Evolutionary conservation across 108 stramenopile genomes (phyloP).

Genomic region (Cyclotella kingstonii): DNA sequence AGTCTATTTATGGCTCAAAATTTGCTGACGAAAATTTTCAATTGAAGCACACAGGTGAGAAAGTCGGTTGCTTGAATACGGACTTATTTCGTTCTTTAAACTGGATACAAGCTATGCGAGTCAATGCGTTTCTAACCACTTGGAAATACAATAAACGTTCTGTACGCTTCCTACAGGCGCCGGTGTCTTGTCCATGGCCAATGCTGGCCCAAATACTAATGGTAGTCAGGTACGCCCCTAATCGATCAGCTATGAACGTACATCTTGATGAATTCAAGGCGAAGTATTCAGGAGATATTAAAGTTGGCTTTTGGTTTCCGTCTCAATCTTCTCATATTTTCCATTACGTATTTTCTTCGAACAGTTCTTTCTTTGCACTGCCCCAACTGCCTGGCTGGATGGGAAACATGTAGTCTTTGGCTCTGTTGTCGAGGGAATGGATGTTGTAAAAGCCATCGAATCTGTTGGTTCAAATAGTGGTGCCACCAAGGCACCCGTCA

Average conservation of each 20-base stretch:
- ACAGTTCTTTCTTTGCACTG: slow-evolving; percentile 89
- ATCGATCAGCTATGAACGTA: neutral
- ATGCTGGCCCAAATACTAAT: slow-evolving; percentile 87
- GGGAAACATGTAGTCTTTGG: slow-evolving; percentile 92
- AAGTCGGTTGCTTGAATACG: neutral
- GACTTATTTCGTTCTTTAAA: neutral
- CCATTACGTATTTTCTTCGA: slow-evolving; percentile 3
- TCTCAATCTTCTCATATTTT: neutral
- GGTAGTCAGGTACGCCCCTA: slow-evolving; percentile 51
- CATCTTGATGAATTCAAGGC: neutral
- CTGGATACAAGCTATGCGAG: neutral
- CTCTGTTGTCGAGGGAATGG: slow-evolving; percentile 59
- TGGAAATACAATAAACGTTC: neutral
- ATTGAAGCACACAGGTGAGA: slow-evolving; percentile 51
- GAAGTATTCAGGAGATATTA: neutral
- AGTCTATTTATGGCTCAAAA: slow-evolving; percentile 48
- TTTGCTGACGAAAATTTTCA: slow-evolving; percentile 82
- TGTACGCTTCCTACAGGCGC: slow-evolving; percentile 32
- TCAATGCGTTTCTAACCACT: neutral
- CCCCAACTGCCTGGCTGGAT: slow-evolving; percentile 72
- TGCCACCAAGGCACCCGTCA: slow-evolving; percentile 63
- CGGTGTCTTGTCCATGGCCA: slow-evolving; percentile 85
- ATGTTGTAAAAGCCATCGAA: slow-evolving; percentile 91
- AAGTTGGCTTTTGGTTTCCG: neutral
- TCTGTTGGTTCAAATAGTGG: slow-evolving; percentile 71